Conservation (phyloP, 2,329 filamentous ascomycete species). For the Trichoderma cornu-damae region DNA sequence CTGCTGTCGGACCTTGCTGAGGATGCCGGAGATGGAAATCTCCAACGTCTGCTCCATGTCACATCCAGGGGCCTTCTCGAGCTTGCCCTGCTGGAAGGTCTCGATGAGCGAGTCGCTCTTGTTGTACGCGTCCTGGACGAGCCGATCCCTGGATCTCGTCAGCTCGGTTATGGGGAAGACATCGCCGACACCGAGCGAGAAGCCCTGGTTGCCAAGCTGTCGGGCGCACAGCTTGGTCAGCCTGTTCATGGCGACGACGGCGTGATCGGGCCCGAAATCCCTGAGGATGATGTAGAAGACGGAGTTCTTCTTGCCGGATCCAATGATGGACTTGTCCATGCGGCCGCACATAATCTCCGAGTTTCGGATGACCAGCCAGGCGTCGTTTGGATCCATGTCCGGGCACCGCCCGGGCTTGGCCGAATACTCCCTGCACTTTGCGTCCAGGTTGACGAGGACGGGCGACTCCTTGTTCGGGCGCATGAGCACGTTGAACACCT, state of each 20-base stretch:
- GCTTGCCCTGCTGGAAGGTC: slow-evolving; percentile 70
- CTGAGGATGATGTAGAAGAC: slow-evolving; percentile 95
- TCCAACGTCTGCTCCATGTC: slow-evolving; percentile 90
- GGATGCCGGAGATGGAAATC: slow-evolving; percentile 81
- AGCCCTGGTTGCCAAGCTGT: slow-evolving; percentile 82
- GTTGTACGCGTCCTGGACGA: slow-evolving; percentile 73
- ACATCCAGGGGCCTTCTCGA: slow-evolving; percentile 83
- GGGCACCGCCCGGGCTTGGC: slow-evolving; percentile 52
- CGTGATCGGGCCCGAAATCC: slow-evolving; percentile 87
- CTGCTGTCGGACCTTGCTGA: slow-evolving; percentile 85
- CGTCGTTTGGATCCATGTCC: slow-evolving; percentile 80
- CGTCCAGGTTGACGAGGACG: slow-evolving; percentile 86
- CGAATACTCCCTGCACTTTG: slow-evolving; percentile 79
- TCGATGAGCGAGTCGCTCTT: slow-evolving; percentile 80
- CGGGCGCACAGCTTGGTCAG: slow-evolving; percentile 85
- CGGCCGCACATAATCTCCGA: slow-evolving; percentile 95
- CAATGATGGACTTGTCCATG: slow-evolving; percentile 98
- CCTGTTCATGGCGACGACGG: slow-evolving; percentile 88
- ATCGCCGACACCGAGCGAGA: slow-evolving; percentile 93
- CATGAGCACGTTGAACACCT: slow-evolving; percentile 89
- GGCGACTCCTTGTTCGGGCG: slow-evolving; percentile 78
- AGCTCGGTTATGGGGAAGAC: slow-evolving; percentile 77
- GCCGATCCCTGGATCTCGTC: slow-evolving; percentile 64
- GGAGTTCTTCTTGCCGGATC: slow-evolving; percentile 93
- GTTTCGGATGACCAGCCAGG: slow-evolving; percentile 88